Base-by-base conservation (phyloP, 805 yeast genomes). In the Zygotorulaspora danielsina region DNA sequence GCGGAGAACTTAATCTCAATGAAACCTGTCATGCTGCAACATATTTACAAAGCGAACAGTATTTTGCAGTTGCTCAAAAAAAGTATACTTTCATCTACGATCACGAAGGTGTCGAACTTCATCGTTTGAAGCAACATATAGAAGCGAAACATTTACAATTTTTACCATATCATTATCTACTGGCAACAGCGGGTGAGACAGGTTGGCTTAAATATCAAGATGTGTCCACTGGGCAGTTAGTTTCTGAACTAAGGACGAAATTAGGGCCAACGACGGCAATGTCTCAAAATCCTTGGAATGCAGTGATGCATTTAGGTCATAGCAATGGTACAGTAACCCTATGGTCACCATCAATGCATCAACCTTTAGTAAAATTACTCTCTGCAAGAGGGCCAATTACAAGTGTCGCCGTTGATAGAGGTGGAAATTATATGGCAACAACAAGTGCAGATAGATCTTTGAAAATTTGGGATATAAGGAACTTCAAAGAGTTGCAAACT, bases 61-160 rank as follows among this genome's bases (percentile, higher is more conserved):
- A 71, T 63, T 88, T 86, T 67, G 99, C 99, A 0, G 96, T 81
- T 12, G 97, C 99, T 2, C 99, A 93, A 66, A 89, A 88, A 65
- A 89, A 87, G 61, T 86, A 90, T 63, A 84, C 93, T 0, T 93
- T 82, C 60, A 84, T 93, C 25, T 93, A 93, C 62, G 96, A 93
- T 63, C 81, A 81, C 49, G 78, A 81, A 46, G 99, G 99, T 19
- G 73, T 82, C 38, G 99, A 93, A 70, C 66, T 93, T 44, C 99
- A 93, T 65, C 77, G 94, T 55, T 71, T 93, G 64, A 84, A 84
- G 54, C 93, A 85, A 57, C 98, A 93, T 61, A 71, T 87, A 19
- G 97, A 89, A 51, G 81, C 81, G 19, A 85, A 89, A 26, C 69
- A 75, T 43, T 67, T 93, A 55, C 95, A 89, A 47, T 93, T 86